Conservation (phyloP, 169 alveolate genomes). For the Plasmodium fragile region DNA sequence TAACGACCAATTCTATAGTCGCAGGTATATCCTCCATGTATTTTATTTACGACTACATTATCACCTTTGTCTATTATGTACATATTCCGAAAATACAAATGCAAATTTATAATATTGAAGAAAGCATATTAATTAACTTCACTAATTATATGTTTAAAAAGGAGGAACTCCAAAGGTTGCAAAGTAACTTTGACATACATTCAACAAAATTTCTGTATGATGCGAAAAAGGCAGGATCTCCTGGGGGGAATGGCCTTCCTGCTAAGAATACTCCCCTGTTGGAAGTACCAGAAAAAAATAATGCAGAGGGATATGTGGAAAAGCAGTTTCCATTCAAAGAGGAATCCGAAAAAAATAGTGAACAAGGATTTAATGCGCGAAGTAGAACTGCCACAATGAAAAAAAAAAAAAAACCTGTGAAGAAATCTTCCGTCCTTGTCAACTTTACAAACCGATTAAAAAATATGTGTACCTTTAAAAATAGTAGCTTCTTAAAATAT, state of each 20-base stretch:
- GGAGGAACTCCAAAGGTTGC: conserved; percentile 39
- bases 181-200: conserved; percentile 32
- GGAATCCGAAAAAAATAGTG: neutral
- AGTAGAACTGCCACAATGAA: neutral
- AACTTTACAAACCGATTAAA: conserved; percentile 25
- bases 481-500: conserved; percentile 3
- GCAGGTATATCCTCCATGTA: conserved; percentile 69
- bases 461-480: conserved; percentile 28
- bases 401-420: neutral
- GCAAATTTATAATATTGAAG: conserved; percentile 63
- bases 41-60: conserved; percentile 53
- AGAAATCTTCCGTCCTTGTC: conserved; percentile 13
- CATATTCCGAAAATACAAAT: conserved; percentile 57
- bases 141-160: conserved; percentile 70
- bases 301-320: neutral
- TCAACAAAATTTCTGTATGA: conserved; percentile 10
- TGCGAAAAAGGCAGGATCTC: neutral
- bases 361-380: neutral
- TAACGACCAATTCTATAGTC: conserved; percentile 66
- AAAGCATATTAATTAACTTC: conserved; percentile 46
- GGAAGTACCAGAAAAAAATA: neutral
- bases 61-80: conserved; percentile 41
- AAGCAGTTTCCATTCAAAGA: neutral
- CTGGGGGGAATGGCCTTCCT: neutral
- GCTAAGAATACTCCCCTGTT: neutral